Conservation (phyloP, 2,329 filamentous ascomycete species). For the Tricladium varicosporioides region DNA sequence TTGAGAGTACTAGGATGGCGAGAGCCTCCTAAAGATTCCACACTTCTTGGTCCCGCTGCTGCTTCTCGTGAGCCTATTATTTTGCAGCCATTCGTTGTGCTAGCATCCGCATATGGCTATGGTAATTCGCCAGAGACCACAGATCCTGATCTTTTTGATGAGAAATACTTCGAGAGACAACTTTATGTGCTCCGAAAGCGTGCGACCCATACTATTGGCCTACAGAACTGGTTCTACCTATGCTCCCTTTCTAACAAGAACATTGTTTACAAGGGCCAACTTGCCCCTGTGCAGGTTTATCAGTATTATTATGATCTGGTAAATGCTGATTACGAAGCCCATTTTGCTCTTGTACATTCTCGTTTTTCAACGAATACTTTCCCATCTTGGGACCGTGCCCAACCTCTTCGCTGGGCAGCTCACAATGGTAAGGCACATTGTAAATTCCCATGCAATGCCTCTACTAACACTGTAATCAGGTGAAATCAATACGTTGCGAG, state of each 20-base stretch:
- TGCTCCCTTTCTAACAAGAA: conserved; percentile 96
- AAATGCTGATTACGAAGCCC: conserved; percentile 94
- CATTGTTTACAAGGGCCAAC: conserved; percentile 97
- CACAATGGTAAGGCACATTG: conserved; percentile 70
- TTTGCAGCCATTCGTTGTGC: conserved; percentile 90
- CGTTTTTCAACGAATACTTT: conserved; percentile 99
- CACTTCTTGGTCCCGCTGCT: conserved; percentile 87
- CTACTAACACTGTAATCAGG: conserved; percentile 39
- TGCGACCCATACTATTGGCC: conserved; percentile 87
- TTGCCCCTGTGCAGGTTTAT: conserved; percentile 93
- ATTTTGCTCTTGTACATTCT: conserved; percentile 95
- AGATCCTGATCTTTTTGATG: conserved; percentile 79
- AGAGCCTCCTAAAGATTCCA: conserved; percentile 90
- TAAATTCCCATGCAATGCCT: conserved; percentile 27
- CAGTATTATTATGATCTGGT: conserved; percentile 97
- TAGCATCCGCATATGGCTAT: conserved; percentile 79
- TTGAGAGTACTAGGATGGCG: conserved; percentile 94
- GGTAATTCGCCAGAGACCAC: conserved; percentile 76
- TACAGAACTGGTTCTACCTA: conserved; percentile 98
- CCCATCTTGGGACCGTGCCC: conserved; percentile 95
- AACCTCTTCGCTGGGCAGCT: conserved; percentile 93
- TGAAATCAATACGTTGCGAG: conserved; percentile 95
- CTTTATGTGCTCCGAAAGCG: conserved; percentile 93
- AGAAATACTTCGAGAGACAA: conserved; percentile 85
- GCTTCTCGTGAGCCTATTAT: conserved; percentile 93